Evolutionary conservation across 1,139 yeast species (phyloP).

Genomic region (Taphrina sp.): DNA sequence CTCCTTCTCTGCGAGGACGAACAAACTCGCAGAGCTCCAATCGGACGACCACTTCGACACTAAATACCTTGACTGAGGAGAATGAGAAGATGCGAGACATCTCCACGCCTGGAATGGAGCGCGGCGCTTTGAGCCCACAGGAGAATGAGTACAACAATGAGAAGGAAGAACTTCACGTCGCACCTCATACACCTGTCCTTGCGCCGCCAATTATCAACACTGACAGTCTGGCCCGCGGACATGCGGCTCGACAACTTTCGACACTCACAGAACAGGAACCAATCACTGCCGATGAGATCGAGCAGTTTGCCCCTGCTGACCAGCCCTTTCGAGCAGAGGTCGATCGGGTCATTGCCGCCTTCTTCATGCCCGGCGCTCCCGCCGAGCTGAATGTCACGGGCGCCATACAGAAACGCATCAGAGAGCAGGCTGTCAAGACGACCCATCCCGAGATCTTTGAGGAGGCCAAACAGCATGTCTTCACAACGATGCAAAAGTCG

Average conservation of each 20-base stretch:
- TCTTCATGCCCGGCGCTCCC: constrained; percentile 30
- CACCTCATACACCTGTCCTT: not conserved
- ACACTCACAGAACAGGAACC: constrained; percentile 22
- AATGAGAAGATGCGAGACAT: not conserved
- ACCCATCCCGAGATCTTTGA: constrained; percentile 29
- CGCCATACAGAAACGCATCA: constrained; percentile 24
- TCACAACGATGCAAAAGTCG: constrained; percentile 23
- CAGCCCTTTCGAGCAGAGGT: constrained; percentile 31
- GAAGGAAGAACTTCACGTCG: not conserved
- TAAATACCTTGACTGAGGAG: not conserved
- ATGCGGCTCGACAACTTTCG: constrained; percentile 10
- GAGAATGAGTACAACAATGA: not conserved
- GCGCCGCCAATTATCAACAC: constrained; percentile 5
- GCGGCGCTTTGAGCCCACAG: not conserved
- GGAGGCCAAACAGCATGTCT: constrained; percentile 29
- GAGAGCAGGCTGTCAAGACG: constrained; percentile 20
- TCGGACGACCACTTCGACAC: constrained; percentile 8
- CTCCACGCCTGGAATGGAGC: not conserved
- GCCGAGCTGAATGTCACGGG: constrained; percentile 30
- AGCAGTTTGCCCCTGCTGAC: constrained; percentile 13
- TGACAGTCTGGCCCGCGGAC: constrained; percentile 1
- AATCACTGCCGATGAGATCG: constrained; percentile 21
- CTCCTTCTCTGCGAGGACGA: constrained; percentile 23
- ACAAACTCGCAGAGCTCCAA: constrained; percentile 18
- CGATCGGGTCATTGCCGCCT: constrained; percentile 24